Percentiles rank a stretch among this genome's conserved stretches.
Evolutionary conservation across 2,329 filamentous ascomycete genomes (phyloP).

Genomic region (Ophiostoma tasmaniense): DNA sequence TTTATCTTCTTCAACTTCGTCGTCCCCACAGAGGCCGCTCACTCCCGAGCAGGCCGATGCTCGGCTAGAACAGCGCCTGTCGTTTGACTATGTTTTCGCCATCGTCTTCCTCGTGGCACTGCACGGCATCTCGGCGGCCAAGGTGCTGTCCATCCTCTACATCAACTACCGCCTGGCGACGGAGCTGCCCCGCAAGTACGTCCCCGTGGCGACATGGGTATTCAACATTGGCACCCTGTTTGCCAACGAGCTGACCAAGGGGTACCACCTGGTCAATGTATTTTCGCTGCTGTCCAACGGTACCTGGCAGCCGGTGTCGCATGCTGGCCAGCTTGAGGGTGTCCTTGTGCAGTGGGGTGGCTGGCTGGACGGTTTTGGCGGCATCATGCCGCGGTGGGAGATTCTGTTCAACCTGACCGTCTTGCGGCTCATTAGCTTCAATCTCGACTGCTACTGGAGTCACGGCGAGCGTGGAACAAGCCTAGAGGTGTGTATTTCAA

Average conservation of each 20-base stretch:
- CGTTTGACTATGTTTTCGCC: conserved; percentile 78
- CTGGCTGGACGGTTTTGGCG: conserved; percentile 70
- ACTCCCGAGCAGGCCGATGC: conserved; percentile 41
- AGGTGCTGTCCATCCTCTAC: conserved; percentile 71
- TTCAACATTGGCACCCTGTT: conserved; percentile 86
- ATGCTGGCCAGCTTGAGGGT: conserved; percentile 23
- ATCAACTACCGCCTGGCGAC: conserved; percentile 76
- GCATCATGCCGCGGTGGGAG: conserved; percentile 86
- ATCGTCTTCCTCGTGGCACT: conserved; percentile 67
- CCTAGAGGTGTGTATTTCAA: conserved; percentile 61
- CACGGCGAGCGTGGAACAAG: conserved; percentile 54
- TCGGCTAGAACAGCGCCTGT: conserved; percentile 59
- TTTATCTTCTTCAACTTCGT: conserved; percentile 17
- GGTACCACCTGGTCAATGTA: conserved; percentile 64
- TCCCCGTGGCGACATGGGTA: conserved; percentile 73
- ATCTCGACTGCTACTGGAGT: conserved; percentile 95
- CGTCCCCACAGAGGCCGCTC: conserved; percentile 23
- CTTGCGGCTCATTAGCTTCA: conserved; percentile 88
- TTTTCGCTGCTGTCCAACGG: conserved; percentile 38
- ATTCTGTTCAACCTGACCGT: conserved; percentile 97
- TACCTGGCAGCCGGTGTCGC: conserved; percentile 12
- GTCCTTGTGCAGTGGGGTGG: conserved; percentile 52
- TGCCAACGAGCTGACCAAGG: conserved; percentile 74
- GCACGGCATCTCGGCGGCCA: conserved; percentile 77
- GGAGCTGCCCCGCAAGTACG: conserved; percentile 56